Conservation (phyloP, 1,284 basidiomycete genomes). For the Cryptococcus maquisensis region DNA sequence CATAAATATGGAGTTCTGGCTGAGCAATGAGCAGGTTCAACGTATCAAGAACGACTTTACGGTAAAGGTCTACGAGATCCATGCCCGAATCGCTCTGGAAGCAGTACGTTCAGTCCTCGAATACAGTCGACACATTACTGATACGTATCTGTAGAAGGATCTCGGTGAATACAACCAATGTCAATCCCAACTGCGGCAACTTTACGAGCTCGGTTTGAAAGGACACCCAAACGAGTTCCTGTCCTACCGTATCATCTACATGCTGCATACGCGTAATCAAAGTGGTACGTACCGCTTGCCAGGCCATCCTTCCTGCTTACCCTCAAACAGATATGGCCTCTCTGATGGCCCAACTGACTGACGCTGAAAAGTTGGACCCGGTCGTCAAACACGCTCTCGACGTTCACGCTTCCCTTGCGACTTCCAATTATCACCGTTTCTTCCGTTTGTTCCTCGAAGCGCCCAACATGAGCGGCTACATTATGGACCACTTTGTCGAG, state of each 20-base stretch:
- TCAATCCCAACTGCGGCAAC: constrained; percentile 79
- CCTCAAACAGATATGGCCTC: constrained; percentile 77
- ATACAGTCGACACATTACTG: constrained; percentile 12
- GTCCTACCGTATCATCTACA: constrained; percentile 94
- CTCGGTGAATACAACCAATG: constrained; percentile 99
- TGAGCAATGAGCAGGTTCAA: constrained; percentile 68
- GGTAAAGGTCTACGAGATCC: constrained; percentile 95
- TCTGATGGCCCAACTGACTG: constrained; percentile 90
- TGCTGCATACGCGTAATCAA: constrained; percentile 88
- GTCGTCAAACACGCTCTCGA: constrained; percentile 83
- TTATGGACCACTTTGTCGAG: constrained; percentile 98
- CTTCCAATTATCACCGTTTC: constrained; percentile 89
- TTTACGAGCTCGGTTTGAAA: constrained; percentile 88
- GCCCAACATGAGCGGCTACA: constrained; percentile 96
- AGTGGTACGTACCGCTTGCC: constrained; percentile 61
- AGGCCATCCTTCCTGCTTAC: neutral
- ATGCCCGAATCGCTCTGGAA: constrained; percentile 94
- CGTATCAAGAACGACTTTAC: constrained; percentile 99
- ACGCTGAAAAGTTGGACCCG: constrained; percentile 71
- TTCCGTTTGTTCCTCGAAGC: constrained; percentile 80
- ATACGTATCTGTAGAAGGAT: constrained; percentile 62
- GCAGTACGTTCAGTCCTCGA: constrained; percentile 56
- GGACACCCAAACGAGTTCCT: constrained; percentile 93
- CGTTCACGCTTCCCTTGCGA: constrained; percentile 81
- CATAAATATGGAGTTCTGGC: neutral